phyloP scores from a whole-genome alignment of 2,329 filamentous ascomycete genomes.

The Aspergillus ruber region DNA sequence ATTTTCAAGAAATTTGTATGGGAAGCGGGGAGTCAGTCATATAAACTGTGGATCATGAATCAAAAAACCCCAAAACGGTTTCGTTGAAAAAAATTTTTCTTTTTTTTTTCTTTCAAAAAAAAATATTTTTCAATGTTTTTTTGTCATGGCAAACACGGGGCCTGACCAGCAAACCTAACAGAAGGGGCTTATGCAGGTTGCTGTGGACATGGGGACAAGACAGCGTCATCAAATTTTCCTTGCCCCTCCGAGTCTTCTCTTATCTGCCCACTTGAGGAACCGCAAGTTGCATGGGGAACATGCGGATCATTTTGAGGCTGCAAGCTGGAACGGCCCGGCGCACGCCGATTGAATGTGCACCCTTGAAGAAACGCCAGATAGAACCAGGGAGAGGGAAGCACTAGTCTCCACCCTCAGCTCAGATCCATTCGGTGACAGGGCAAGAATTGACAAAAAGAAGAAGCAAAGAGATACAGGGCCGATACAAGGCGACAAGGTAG shows the following conservation, averaged over 20 bases:
- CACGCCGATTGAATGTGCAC: slow-evolving; percentile 35
- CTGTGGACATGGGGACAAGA: slow-evolving; percentile 21
- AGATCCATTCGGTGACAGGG: slow-evolving; percentile 16
- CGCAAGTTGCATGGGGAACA: slow-evolving; percentile 25
- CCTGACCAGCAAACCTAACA: slow-evolving; percentile 33
- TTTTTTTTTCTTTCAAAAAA: slow-evolving; percentile 2
- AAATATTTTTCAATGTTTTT: slow-evolving; percentile 3
- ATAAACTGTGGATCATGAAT: slow-evolving; percentile 32
- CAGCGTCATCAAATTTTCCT: slow-evolving; percentile 28
- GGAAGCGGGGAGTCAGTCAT: slow-evolving; percentile 33
- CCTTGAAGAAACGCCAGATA: slow-evolving; percentile 32
- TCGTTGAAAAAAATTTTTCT: neutral
- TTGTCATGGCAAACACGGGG: slow-evolving; percentile 28
- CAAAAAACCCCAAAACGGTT: slow-evolving; percentile 10
- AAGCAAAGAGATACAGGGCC: slow-evolving; percentile 2
- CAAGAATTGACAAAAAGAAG: slow-evolving; percentile 9
- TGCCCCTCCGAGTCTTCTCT: slow-evolving; percentile 21
- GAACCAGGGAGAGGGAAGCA: slow-evolving; percentile 15
- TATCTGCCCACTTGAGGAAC: slow-evolving; percentile 26
- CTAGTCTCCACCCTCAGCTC: slow-evolving; percentile 15
- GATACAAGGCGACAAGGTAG: slow-evolving; percentile 6
- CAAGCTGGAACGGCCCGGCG: slow-evolving; percentile 43
- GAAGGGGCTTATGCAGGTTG: slow-evolving; percentile 33
- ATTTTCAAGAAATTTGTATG: slow-evolving; percentile 17
- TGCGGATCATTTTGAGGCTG: slow-evolving; percentile 40